These are phyloP conservation scores for Fusarium guadeloupense DNA, from an alignment of 2,329 filamentous ascomycete genomes.

Conservation along the genomic window DNA sequence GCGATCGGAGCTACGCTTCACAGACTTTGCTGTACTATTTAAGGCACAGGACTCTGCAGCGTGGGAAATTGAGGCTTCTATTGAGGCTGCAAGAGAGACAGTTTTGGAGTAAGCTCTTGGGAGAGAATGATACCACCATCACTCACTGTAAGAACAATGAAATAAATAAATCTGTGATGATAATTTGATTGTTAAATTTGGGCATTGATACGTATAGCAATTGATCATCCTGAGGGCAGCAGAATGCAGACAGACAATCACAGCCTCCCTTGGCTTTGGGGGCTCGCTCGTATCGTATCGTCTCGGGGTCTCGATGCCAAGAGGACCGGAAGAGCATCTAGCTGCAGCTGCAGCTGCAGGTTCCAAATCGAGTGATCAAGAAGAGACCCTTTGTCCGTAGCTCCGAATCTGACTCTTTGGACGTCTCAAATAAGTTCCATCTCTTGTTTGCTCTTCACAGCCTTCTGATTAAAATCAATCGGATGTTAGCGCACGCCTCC, in stretches of 20 bases:
- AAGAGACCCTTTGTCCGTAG: neutral
- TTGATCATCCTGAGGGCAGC: slow-evolving; percentile 24
- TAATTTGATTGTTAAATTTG: too few species aligned
- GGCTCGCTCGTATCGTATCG: too few species aligned
- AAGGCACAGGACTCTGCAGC: slow-evolving; percentile 1
- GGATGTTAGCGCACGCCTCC: slow-evolving; percentile 27
- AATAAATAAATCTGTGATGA: neutral
- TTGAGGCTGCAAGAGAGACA: slow-evolving; percentile 26
- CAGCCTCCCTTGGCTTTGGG: too few species aligned
- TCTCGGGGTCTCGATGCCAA: too few species aligned
- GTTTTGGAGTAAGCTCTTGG: neutral
- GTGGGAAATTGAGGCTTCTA: slow-evolving; percentile 27
- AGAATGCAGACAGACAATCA: slow-evolving; percentile 19
- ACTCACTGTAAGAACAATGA: too few species aligned
- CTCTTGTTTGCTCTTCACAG: neutral
- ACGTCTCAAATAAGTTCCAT: slow-evolving; percentile 1
- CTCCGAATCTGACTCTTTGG: neutral
- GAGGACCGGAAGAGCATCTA: slow-evolving; percentile 13
- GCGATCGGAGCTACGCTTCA: neutral
- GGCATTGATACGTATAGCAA: neutral
- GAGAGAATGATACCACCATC: too few species aligned
- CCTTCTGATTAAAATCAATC: neutral
- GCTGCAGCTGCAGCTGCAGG: too few species aligned
- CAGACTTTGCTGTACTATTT: neutral
- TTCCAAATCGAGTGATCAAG: slow-evolving; percentile 7